Base-by-base conservation (phyloP, 2,329 filamentous ascomycete species). In the Fusarium napiforme region DNA sequence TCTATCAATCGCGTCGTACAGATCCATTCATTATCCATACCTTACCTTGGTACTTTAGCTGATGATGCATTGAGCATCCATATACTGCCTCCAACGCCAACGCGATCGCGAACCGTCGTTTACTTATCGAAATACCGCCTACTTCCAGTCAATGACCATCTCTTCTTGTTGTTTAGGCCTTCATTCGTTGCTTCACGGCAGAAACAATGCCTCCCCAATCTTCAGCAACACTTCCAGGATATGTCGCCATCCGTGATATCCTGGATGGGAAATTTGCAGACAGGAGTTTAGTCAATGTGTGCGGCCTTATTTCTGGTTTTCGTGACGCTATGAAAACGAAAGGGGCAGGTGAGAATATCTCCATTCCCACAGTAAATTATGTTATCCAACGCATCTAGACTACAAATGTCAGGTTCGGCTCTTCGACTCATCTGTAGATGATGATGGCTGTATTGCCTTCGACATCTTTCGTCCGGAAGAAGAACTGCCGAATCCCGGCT, bases 241-340 rank as follows among this genome's bases (percentile, higher is more conserved):
- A 79, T 61, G 66, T 67, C 56, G 62, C 78, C 18, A 80, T 86
- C 73, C 77, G 82, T 70, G 79, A 85, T 36, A 78, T 90, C 26
- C 75, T 90, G 68, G 81, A 87, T 57, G 81, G 80, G 26, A 78
- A 80, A 30, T 62, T 81, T 50, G 52, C 11, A 18, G 19, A 30
- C 16, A 34, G 26, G 72, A 14, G 21, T 74, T 32, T 83, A 10
- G 84, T 91, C 71, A 92, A 85, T 81, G 82, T 96, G 45, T 87
- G 94, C 57, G 95, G 94, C 3, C 81, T 96, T 9, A 88, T 96
- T 7, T 88, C 89, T 58, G 93, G 96, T 75, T 87, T 86, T 55
- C 86, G 89, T 64, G 81, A 85, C 2, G 88, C 90, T 2, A 84
- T 84, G 1, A 63, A 79, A 16, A 90, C 90, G 2, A 83, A 69